Evolutionary conservation across 2,329 filamentous ascomycete species (phyloP).

Genomic region (Monosporascus sp.): DNA sequence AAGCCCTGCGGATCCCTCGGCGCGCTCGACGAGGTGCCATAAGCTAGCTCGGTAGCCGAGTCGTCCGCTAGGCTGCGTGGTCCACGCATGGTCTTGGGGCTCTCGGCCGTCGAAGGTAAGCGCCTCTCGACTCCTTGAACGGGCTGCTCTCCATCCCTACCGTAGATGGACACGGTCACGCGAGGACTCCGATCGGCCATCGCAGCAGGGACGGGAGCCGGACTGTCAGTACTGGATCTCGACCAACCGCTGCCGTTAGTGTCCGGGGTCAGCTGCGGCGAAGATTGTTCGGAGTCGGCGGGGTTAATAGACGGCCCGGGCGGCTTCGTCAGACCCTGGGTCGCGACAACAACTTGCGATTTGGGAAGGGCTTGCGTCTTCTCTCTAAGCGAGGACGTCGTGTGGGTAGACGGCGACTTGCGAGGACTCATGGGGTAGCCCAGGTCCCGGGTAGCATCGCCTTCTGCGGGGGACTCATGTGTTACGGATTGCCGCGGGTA

Average conservation of each 20-base stretch:
- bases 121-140: slow-evolving; percentile 35
- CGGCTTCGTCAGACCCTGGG: slow-evolving; percentile 36
- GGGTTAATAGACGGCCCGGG: slow-evolving; percentile 29
- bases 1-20: slow-evolving; percentile 35
- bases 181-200: slow-evolving; percentile 47
- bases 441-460: slow-evolving; percentile 7
- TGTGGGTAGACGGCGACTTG: slow-evolving; percentile 43
- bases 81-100: slow-evolving; percentile 29
- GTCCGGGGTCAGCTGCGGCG: slow-evolving; percentile 43
- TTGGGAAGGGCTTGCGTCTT: slow-evolving; percentile 1
- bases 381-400: slow-evolving; percentile 32
- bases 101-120: slow-evolving; percentile 29
- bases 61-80: slow-evolving; percentile 35
- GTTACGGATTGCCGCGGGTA: slow-evolving; percentile 5
- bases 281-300: slow-evolving; percentile 24
- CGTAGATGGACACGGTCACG: slow-evolving; percentile 54
- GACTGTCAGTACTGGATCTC: slow-evolving; percentile 39
- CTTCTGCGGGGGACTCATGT: slow-evolving; percentile 2
- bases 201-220: slow-evolving; percentile 31
- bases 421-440: slow-evolving; percentile 46
- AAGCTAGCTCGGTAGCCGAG: slow-evolving; percentile 16
- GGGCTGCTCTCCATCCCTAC: slow-evolving; percentile 32
- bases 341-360: slow-evolving; percentile 29
- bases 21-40: slow-evolving; percentile 16
- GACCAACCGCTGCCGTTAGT: slow-evolving; percentile 44